Conservation (phyloP, 2,329 filamentous ascomycete genomes). For the Cordyceps cicadae region DNA sequence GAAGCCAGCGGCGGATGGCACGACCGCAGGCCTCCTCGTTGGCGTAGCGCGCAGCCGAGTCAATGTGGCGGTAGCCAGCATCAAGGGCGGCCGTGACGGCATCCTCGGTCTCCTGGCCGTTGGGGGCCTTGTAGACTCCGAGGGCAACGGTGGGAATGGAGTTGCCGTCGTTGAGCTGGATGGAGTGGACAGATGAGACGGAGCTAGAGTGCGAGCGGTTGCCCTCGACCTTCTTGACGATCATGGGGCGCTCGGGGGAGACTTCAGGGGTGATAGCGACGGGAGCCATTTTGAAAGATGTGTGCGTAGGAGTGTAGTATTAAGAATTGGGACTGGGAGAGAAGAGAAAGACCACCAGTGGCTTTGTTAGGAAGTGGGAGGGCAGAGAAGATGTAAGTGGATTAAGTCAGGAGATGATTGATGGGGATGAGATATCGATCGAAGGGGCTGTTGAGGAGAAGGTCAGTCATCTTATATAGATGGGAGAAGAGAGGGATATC, state of each 20-base stretch:
- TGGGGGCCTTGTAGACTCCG: constrained; percentile 39
- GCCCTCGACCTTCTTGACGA: constrained; percentile 22
- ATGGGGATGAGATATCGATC: not conserved
- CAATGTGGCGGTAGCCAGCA: constrained; percentile 46
- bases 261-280: constrained; percentile 27
- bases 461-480: constrained; percentile 9
- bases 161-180: constrained; percentile 65
- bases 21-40: constrained; percentile 62
- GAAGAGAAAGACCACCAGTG: not conserved
- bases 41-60: constrained; percentile 49
- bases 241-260: constrained; percentile 24
- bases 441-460: not conserved
- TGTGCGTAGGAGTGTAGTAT: not conserved
- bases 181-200: constrained; percentile 20
- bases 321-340: not conserved
- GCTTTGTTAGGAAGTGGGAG: not conserved
- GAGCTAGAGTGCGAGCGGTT: constrained; percentile 20
- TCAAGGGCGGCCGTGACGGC: constrained; percentile 54
- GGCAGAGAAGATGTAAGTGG: not conserved
- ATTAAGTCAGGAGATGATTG: not conserved
- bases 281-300: constrained; percentile 25
- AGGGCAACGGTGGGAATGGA: constrained; percentile 51
- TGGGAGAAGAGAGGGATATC: not conserved
- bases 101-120: constrained; percentile 47
- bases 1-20: constrained; percentile 61